Percentiles rank a stretch among this genome's conserved stretches.
phyloP scores from a whole-genome alignment of 805 yeast genomes.

The Ogataea nonfermentans region DNA sequence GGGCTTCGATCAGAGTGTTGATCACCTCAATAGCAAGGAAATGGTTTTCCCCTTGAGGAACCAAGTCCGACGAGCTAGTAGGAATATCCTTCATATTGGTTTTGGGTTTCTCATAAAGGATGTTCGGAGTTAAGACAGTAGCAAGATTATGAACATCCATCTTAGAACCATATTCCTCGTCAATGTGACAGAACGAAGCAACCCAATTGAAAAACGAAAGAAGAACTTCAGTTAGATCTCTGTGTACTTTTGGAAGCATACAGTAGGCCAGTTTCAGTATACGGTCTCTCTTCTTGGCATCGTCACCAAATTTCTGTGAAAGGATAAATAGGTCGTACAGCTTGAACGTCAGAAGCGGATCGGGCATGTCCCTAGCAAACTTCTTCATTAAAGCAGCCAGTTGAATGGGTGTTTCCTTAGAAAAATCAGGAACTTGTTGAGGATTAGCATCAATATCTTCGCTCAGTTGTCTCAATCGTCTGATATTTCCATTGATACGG shows the following conservation, averaged over 20 bases:
- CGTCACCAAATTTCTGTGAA: constrained; percentile 52
- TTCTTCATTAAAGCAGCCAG: constrained; percentile 90
- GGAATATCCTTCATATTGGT: constrained; percentile 19
- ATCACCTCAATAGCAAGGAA: constrained; percentile 90
- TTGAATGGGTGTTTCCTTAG: constrained; percentile 80
- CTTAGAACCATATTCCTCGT: constrained; percentile 86
- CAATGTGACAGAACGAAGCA: constrained; percentile 90
- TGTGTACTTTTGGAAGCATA: constrained; percentile 73
- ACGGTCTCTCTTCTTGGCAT: constrained; percentile 45
- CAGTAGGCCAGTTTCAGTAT: constrained; percentile 66
- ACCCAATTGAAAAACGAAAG: constrained; percentile 90
- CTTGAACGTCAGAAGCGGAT: constrained; percentile 76
- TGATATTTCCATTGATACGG: constrained; percentile 93
- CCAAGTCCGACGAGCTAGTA: constrained; percentile 22
- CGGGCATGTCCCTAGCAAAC: constrained; percentile 89
- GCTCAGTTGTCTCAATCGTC: constrained; percentile 69
- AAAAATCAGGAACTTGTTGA: constrained; percentile 63
- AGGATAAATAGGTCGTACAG: constrained; percentile 78
- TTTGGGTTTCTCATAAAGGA: constrained; percentile 59
- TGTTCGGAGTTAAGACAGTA: constrained; percentile 92
- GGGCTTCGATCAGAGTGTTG: constrained; percentile 74
- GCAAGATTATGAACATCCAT: constrained; percentile 96
- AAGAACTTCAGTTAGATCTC: constrained; percentile 85
- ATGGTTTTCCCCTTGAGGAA: constrained; percentile 60
- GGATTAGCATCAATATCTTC: constrained; percentile 75